Evolutionary conservation across 495 filamentous ascomycete genomes (phyloP).

Genomic region (Oidiodendron maius): DNA sequence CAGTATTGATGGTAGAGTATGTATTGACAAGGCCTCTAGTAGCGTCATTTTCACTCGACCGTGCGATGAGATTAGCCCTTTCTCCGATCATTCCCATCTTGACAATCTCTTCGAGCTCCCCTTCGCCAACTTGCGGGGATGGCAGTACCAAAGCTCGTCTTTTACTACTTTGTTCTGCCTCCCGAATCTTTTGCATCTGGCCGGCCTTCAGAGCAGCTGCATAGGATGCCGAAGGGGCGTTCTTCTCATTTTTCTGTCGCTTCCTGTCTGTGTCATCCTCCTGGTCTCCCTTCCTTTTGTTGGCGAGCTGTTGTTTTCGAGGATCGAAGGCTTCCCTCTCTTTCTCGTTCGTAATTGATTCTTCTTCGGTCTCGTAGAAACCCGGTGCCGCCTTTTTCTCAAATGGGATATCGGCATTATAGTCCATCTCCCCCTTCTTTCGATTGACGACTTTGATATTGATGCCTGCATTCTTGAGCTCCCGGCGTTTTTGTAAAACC

Average conservation of each 20-base stretch:
- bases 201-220: constrained; percentile 92
- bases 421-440: constrained; percentile 97
- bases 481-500: constrained; percentile 86
- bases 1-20: constrained; percentile 73
- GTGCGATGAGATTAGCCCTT: constrained; percentile 69
- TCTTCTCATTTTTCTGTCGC: constrained; percentile 80
- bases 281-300: constrained; percentile 87
- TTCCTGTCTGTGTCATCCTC: constrained; percentile 80
- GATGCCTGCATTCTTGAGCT: constrained; percentile 95
- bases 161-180: constrained; percentile 95
- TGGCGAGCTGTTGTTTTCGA: constrained; percentile 90
- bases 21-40: constrained; percentile 82
- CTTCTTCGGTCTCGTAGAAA: constrained; percentile 89
- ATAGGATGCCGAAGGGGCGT: constrained; percentile 62
- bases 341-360: constrained; percentile 73
- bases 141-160: constrained; percentile 74
- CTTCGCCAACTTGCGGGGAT: constrained; percentile 83
- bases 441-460: constrained; percentile 93
- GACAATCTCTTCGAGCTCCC: constrained; percentile 93
- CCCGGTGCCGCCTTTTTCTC: constrained; percentile 86
- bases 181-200: constrained; percentile 91
- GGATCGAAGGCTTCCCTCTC: constrained; percentile 88
- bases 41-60: constrained; percentile 75
- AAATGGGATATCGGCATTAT: constrained; percentile 97
- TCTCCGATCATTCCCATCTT: constrained; percentile 97